phyloP scores from a whole-genome alignment of 2,329 filamentous ascomycete species.

The Leptosphaerulina australis region DNA sequence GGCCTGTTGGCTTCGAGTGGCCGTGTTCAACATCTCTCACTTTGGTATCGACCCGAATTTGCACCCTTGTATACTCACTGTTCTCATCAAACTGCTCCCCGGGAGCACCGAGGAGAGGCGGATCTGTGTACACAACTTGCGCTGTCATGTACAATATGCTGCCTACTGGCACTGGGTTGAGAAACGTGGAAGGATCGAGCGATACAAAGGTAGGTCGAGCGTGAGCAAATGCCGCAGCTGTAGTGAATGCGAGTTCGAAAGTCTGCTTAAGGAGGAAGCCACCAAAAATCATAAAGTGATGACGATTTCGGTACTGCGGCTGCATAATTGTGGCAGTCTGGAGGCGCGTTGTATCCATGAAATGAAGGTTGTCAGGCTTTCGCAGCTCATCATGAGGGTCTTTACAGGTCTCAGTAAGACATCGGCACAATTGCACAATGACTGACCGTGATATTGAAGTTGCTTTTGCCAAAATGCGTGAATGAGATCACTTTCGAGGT shows the following conservation, averaged over 20 bases:
- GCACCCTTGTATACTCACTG: slow-evolving; percentile 64
- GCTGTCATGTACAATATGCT: slow-evolving; percentile 76
- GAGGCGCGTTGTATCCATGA: slow-evolving; percentile 68
- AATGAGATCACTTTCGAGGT: slow-evolving; percentile 72
- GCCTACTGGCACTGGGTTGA: slow-evolving; percentile 76
- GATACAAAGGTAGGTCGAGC: slow-evolving; percentile 72
- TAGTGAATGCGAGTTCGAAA: slow-evolving; percentile 78
- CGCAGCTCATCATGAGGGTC: slow-evolving; percentile 62
- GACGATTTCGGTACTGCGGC: slow-evolving; percentile 71
- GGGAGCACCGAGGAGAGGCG: slow-evolving; percentile 53
- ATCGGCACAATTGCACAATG: neutral
- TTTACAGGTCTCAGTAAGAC: slow-evolving; percentile 18
- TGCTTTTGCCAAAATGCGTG: slow-evolving; percentile 76
- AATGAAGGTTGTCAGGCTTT: slow-evolving; percentile 63
- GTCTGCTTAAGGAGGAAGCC: slow-evolving; percentile 76
- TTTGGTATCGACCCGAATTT: slow-evolving; percentile 73
- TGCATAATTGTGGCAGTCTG: slow-evolving; percentile 76
- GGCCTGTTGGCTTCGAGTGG: slow-evolving; percentile 69
- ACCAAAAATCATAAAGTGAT: slow-evolving; percentile 81
- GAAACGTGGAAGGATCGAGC: slow-evolving; percentile 75
- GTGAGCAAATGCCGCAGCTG: slow-evolving; percentile 72
- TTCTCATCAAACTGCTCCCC: slow-evolving; percentile 42
- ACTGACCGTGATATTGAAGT: slow-evolving; percentile 64
- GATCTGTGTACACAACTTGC: slow-evolving; percentile 74
- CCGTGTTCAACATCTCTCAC: slow-evolving; percentile 75